These are phyloP conservation scores for Leccinum imitatum DNA, from an alignment of 768 basidiomycete genomes.

Conservation along the genomic window DNA sequence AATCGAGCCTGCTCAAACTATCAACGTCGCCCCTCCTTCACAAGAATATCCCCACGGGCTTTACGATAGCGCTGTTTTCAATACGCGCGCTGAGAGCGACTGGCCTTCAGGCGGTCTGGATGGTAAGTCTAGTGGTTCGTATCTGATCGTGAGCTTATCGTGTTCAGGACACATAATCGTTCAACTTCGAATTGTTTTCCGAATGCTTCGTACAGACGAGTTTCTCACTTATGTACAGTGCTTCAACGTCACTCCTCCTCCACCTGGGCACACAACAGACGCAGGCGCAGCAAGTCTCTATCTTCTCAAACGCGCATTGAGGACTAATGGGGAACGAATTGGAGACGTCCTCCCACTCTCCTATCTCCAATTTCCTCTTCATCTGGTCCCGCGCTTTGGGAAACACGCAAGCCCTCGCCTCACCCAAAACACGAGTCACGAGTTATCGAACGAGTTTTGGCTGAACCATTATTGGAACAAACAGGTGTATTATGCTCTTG, in stretches of 20 bases:
- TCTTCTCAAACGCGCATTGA: neutral
- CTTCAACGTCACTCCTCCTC: neutral
- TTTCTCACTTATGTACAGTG: neutral
- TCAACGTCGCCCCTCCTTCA: neutral
- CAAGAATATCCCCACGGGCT: neutral
- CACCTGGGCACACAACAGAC: neutral
- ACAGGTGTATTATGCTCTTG: neutral
- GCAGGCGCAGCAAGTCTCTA: neutral
- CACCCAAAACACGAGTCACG: neutral
- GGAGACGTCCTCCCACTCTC: neutral
- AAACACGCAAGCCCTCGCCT: neutral
- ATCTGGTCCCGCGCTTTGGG: neutral
- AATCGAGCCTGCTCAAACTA: neutral
- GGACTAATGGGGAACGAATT: neutral
- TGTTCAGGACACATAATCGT: neutral
- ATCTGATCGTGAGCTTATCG: neutral
- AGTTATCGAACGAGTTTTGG: neutral
- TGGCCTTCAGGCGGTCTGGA: neutral
- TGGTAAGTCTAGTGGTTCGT: neutral
- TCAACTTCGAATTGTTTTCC: neutral
- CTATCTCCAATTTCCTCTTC: neutral
- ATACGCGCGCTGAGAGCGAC: neutral
- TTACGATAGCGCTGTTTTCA: neutral
- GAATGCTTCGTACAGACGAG: neutral
- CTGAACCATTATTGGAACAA: neutral